phyloP scores from a whole-genome alignment of 2,329 filamentous ascomycete species.

The Dothideomycetidae sp. region DNA sequence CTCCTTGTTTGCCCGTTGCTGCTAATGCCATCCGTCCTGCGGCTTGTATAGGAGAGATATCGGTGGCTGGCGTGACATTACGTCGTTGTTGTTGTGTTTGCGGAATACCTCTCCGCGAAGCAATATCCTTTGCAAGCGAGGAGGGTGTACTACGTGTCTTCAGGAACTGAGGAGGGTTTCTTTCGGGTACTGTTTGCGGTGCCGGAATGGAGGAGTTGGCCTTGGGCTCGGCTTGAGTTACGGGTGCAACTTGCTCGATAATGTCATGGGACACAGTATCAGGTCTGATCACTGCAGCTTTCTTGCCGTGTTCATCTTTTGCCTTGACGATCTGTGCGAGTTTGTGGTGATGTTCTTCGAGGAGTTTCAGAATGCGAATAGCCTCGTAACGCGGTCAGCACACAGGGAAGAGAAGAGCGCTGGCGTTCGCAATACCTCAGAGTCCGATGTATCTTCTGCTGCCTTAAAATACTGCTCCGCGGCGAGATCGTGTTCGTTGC shows the following conservation, averaged over 20 bases:
- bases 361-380: slow-evolving; percentile 64
- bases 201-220: background rate
- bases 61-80: background rate
- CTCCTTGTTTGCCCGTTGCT: slow-evolving; percentile 1
- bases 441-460: slow-evolving; percentile 53
- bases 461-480: slow-evolving; percentile 80
- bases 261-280: slow-evolving; percentile 6
- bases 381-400: slow-evolving; percentile 51
- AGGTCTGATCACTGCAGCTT: slow-evolving; percentile 6
- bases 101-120: slow-evolving; percentile 24
- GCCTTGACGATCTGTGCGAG: slow-evolving; percentile 70
- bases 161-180: slow-evolving; percentile 4
- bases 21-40: slow-evolving; percentile 6
- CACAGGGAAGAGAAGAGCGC: no score
- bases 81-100: slow-evolving; percentile 15
- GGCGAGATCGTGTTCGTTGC: slow-evolving; percentile 75
- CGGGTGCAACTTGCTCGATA: slow-evolving; percentile 1
- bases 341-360: slow-evolving; percentile 76
- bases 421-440: no score
- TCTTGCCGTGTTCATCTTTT: slow-evolving; percentile 27
- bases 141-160: slow-evolving; percentile 21
- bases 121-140: slow-evolving; percentile 26
- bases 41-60: slow-evolving; percentile 5
- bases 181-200: slow-evolving; percentile 1
- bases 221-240: slow-evolving; percentile 13